These are phyloP conservation scores for Coprinopsis sp. DNA, from an alignment of 768 basidiomycete species.

Conservation along the genomic window DNA sequence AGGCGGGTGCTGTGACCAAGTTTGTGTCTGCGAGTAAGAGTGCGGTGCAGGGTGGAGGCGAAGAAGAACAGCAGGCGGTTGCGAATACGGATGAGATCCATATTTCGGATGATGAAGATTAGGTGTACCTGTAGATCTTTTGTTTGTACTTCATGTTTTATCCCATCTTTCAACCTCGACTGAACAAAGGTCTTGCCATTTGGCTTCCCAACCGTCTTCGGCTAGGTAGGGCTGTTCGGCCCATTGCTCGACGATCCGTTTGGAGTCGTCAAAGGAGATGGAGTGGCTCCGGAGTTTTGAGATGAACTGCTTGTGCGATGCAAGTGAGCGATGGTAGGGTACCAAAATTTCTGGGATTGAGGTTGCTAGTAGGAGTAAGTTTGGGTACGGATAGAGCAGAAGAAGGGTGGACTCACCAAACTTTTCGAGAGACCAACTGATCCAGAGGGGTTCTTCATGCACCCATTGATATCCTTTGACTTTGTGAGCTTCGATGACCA, in stretches of 20 bases:
- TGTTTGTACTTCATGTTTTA: slow-evolving; percentile 14
- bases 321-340: slow-evolving; percentile 65
- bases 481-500: slow-evolving; percentile 67
- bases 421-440: slow-evolving; percentile 76
- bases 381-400: not conserved
- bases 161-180: slow-evolving; percentile 77
- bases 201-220: slow-evolving; percentile 63
- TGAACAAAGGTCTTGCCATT: slow-evolving; percentile 75
- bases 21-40: slow-evolving; percentile 77
- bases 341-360: slow-evolving; percentile 51
- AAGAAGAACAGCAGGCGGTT: slow-evolving; percentile 24
- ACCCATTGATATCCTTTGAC: slow-evolving; percentile 71
- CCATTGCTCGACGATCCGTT: slow-evolving; percentile 61
- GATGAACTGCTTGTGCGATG: slow-evolving; percentile 51
- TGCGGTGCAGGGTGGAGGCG: slow-evolving; percentile 35
- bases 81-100: slow-evolving; percentile 81
- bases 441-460: slow-evolving; percentile 69
- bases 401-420: slow-evolving; percentile 48
- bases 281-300: slow-evolving; percentile 59
- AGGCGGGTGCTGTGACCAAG: slow-evolving; percentile 47
- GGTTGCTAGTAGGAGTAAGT: slow-evolving; percentile 35
- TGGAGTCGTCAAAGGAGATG: slow-evolving; percentile 64
- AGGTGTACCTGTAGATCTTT: slow-evolving; percentile 14
- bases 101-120: slow-evolving; percentile 82
- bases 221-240: slow-evolving; percentile 62